Evolutionary conservation across 2,329 filamentous ascomycete species (phyloP).

Genomic region (Iodosphaeria phyllophila): DNA sequence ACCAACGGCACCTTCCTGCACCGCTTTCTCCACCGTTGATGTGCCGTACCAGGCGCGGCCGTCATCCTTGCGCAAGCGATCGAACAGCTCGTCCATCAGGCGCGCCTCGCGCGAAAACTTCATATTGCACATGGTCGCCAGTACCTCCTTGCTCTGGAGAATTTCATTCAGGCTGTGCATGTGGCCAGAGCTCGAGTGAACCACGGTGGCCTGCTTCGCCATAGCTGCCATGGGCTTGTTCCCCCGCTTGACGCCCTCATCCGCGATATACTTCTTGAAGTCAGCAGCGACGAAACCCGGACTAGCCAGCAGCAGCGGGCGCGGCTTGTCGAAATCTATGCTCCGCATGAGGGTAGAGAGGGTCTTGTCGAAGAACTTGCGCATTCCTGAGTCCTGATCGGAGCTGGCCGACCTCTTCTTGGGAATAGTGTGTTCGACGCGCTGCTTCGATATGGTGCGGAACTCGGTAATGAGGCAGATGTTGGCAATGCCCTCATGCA

Average conservation of each 20-base stretch:
- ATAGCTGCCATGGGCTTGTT: conserved; percentile 54
- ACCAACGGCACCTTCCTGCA: conserved; percentile 76
- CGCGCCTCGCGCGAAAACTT: conserved; percentile 73
- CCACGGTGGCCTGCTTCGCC: conserved; percentile 46
- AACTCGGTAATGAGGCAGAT: conserved; percentile 69
- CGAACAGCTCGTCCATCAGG: conserved; percentile 70
- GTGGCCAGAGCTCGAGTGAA: conserved; percentile 73
- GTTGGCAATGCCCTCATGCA: conserved; percentile 77
- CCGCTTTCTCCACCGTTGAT: conserved; percentile 61
- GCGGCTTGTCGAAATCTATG: conserved; percentile 51
- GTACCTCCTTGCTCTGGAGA: conserved; percentile 62
- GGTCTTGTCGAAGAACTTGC: conserved; percentile 61
- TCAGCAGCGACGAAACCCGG: conserved; percentile 73
- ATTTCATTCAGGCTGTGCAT: conserved; percentile 78
- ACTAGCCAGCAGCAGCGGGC: conserved; percentile 68
- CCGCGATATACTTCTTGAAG: conserved; percentile 57
- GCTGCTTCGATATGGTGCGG: conserved; percentile 56
- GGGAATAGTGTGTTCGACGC: conserved; percentile 46
- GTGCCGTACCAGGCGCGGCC: conserved; percentile 82
- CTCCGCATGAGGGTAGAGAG: conserved; percentile 59
- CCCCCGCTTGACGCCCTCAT: conserved; percentile 32
- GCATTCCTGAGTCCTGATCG: conserved; percentile 52
- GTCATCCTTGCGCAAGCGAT: conserved; percentile 64
- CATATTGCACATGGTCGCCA: conserved; percentile 62
- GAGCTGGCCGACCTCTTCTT: conserved; percentile 46